These are phyloP conservation scores for Rhynchospora pubera DNA, from an alignment of 176 grass and related monocot species.

Conservation along the genomic window DNA sequence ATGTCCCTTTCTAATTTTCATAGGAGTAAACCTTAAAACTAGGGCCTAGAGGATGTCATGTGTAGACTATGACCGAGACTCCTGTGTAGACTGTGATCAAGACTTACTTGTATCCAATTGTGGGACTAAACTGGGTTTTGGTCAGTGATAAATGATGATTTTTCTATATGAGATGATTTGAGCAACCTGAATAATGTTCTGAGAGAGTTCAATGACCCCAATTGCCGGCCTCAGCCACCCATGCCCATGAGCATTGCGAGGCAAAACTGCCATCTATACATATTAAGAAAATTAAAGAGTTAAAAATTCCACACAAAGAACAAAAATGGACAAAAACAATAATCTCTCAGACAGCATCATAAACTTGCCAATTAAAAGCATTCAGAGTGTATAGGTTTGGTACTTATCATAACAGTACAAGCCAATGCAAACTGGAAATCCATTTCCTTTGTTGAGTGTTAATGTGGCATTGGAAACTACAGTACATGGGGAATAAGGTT, in stretches of 20 bases:
- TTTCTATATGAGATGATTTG: neutral
- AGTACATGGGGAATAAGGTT: neutral
- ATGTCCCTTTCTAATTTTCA: neutral
- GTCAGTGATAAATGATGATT: neutral
- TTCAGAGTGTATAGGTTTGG: neutral
- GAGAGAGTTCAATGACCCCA: conserved; percentile 94
- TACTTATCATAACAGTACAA: neutral
- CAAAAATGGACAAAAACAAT: neutral
- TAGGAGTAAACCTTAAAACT: neutral
- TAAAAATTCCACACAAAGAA: no score
- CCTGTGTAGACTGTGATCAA: no score
- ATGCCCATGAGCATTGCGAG: conserved; percentile 61
- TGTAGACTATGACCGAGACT: neutral
- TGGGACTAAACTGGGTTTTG: neutral
- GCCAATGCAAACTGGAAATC: neutral
- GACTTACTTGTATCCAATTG: neutral
- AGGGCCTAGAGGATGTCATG: neutral
- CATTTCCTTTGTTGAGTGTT: neutral
- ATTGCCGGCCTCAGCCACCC: conserved; percentile 94
- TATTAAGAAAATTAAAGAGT: neutral
- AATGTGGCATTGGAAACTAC: neutral
- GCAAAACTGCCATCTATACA: conserved; percentile 82
- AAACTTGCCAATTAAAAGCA: neutral
- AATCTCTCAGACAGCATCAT: neutral
- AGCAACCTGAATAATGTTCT: conserved; percentile 89